Conservation (phyloP, 2,329 filamentous ascomycete species). For the Sarocladiaceae sp. region DNA sequence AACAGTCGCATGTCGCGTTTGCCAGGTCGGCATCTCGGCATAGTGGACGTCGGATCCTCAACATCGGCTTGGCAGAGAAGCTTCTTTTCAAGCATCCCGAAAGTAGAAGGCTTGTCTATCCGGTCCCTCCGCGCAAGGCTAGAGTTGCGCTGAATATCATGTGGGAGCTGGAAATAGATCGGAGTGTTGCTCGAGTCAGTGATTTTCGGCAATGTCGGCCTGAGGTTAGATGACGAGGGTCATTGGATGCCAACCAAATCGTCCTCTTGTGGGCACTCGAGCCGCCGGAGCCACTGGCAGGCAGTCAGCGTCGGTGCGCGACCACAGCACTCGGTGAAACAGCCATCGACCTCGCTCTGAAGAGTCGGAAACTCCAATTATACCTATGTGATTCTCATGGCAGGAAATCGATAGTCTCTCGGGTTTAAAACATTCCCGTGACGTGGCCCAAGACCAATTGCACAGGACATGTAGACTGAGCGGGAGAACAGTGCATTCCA, state of each 20-base stretch:
- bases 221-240: neutral
- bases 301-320: neutral
- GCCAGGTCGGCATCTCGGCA: slow-evolving; percentile 5
- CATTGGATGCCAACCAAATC: too few species aligned
- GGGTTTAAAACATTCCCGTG: too few species aligned
- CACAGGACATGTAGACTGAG: too few species aligned
- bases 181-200: neutral
- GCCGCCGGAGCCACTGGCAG: neutral
- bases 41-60: neutral
- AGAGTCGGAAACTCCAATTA: too few species aligned
- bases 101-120: neutral
- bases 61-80: slow-evolving; percentile 5
- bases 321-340: neutral
- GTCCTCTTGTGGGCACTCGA: neutral
- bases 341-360: too few species aligned
- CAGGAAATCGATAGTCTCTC: too few species aligned
- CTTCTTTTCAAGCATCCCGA: slow-evolving; percentile 7
- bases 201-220: too few species aligned
- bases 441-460: too few species aligned
- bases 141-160: neutral
- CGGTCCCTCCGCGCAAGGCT: neutral
- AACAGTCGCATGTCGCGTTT: neutral
- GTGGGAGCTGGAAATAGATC: too few species aligned
- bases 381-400: too few species aligned
- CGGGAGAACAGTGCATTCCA: too few species aligned